Percentiles rank a stretch among this genome's conserved stretches.
These are phyloP conservation scores for Leccinum angustisporum DNA, from an alignment of 1,284 basidiomycete species.

Conservation along the genomic window DNA sequence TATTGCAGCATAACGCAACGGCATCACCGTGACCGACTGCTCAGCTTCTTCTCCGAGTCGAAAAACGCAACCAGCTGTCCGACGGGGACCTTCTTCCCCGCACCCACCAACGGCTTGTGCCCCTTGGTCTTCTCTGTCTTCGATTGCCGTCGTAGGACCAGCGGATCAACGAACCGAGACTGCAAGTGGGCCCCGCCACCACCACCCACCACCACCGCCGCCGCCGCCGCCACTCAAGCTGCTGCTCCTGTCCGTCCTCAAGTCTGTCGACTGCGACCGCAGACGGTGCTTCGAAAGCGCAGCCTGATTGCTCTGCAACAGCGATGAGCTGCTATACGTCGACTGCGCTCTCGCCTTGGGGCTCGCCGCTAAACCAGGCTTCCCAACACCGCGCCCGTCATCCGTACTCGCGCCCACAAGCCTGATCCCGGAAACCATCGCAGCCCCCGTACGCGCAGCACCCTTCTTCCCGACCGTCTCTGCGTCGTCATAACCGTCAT, in stretches of 20 bases:
- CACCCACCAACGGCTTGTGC: conserved; percentile 27
- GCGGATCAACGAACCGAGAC: conserved; percentile 65
- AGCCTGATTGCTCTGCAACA: conserved; percentile 31
- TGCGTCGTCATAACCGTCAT: conserved; percentile 36
- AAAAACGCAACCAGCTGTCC: conserved; percentile 81
- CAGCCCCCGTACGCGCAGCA: conserved; percentile 31
- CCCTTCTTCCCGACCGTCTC: conserved; percentile 63
- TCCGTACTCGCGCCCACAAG: conserved; percentile 19
- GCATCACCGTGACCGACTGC: conserved; percentile 15
- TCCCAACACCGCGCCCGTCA: conserved; percentile 4
- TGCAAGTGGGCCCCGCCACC: conserved; percentile 15
- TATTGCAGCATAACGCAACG: neutral
- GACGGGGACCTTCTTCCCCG: conserved; percentile 62
- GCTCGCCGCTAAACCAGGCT: conserved; percentile 10
- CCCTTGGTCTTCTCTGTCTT: conserved; percentile 44
- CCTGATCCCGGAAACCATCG: conserved; percentile 26
- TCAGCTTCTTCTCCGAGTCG: conserved; percentile 53
- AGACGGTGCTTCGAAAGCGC: conserved; percentile 21
- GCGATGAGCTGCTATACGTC: conserved; percentile 39
- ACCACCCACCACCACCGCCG: neutral
- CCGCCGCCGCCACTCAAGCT: neutral
- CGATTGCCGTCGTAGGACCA: conserved; percentile 65
- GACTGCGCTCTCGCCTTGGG: conserved; percentile 50
- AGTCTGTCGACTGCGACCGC: conserved; percentile 33
- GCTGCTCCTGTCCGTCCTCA: conserved; percentile 17